These are phyloP conservation scores for Dictyostelium brefeldianum DNA, from an alignment of 78 protist species.

Conservation along the genomic window DNA sequence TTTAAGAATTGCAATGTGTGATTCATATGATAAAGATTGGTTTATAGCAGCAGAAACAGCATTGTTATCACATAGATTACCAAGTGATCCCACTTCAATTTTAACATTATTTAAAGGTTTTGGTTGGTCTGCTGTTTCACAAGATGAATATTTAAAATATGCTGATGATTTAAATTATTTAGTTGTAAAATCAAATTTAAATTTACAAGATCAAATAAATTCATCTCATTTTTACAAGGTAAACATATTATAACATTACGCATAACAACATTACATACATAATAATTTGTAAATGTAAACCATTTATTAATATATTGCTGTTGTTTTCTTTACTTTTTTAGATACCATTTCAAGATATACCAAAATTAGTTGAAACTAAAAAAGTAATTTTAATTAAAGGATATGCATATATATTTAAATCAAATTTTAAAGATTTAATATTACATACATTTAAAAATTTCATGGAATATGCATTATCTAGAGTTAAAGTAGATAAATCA, in stretches of 20 bases:
- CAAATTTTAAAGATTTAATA: slow-evolving; percentile 24
- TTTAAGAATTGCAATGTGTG: slow-evolving; percentile 54
- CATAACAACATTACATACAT: neutral
- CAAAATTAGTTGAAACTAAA: slow-evolving; percentile 16
- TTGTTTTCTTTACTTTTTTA: neutral
- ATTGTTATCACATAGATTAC: slow-evolving; percentile 8
- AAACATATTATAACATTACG: too few species aligned
- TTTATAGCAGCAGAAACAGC: slow-evolving; percentile 23
- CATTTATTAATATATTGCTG: too few species aligned
- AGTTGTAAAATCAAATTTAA: neutral
- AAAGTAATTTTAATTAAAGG: slow-evolving; percentile 36
- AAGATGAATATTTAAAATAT: slow-evolving; percentile 13
- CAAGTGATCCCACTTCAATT: neutral
- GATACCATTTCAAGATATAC: slow-evolving; percentile 60
- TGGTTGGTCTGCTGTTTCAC: slow-evolving; percentile 27
- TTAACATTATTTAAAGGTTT: slow-evolving; percentile 8
- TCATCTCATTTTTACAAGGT: slow-evolving; percentile 12
- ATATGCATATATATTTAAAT: neutral
- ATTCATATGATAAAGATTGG: slow-evolving; percentile 47
- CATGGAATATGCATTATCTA: slow-evolving; percentile 28
- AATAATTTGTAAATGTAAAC: too few species aligned
- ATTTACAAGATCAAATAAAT: neutral
- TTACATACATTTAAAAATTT: slow-evolving; percentile 1
- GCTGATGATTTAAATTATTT: neutral
- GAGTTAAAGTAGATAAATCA: neutral